Base-by-base conservation (phyloP, 2,329 filamentous ascomycete genomes). In the Parasarocladium wereldwijsianum region DNA sequence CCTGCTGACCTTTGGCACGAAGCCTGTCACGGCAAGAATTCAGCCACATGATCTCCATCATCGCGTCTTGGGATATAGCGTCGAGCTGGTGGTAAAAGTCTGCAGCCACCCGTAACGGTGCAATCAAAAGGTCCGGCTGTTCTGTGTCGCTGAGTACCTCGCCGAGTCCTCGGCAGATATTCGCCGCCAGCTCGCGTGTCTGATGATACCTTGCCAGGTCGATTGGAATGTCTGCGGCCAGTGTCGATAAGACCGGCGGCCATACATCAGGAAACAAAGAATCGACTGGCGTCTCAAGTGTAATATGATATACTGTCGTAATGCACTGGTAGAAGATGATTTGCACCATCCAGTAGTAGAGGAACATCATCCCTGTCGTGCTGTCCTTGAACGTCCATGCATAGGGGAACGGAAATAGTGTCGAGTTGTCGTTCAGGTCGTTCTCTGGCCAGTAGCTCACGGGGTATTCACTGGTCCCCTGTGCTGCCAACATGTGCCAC, bases 281-380 rank as follows among this genome's bases (percentile, higher is more conserved):
- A 8, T 59, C 37, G 12, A 57, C 54, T 0, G 60, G 54, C 34
- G 64, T 51, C 35, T 56, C 57, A 25, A 65, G 52, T 3, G 28
- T 21, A 33, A 49, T 44, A 16, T 51, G 47, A 34, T 67, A 53
- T 11, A 72, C 45, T 11, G 42, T 40, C 34, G 58, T 56, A 23
- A 70, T 54, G 38, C 57, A 63, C 8, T 55, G 59, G 36, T 62
- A 58, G 26, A 72, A 56, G 9, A 60, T 38, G 17, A 70, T 50
- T 26, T 65, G 57, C 1, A 57, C 45, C 36, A 62, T 56, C 66
- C 66, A 71, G 43, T 67, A 70, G 41, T 65, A 62, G 9, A 67
- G 44, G 36, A 70, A 59, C 26, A 54, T 53, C 18, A 67, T 38
- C 1, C 65, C 60, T 1, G 59, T 54, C 9, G 51, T 39, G 12